Base-by-base conservation (phyloP, 495 filamentous ascomycete species). In the Trichoderma gamsii region DNA sequence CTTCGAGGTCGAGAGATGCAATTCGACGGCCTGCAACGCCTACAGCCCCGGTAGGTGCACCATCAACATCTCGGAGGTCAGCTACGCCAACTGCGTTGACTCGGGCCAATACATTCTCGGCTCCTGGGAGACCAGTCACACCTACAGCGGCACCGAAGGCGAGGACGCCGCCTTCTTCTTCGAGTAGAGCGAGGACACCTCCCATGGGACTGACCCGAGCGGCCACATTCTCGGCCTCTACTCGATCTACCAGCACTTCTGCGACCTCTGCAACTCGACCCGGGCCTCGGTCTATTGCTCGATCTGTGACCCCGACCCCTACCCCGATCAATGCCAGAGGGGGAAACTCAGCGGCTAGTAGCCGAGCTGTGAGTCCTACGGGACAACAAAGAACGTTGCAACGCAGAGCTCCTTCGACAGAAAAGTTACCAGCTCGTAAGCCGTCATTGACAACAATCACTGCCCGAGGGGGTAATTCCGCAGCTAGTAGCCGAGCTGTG, bases 1-100 rank as follows among this genome's bases (percentile, higher is more conserved):
- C 78, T 13, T 46, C 64, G 21, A 25, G 64, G 64, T 65, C 64
- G 21, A 27, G 56, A 32, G 56, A 52, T 51, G 9, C 66, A 66
- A 49, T 70, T 51, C 66, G 38, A 49, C 52, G 35, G 23, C 43
- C 67, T 13, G 52, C 67, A 64, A 59, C 66, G 49, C 27, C 43
- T 8, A 35, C 66, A n/a, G 32, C 66, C 16, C 38, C 18, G 27
- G 16, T 21, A n/a, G n/a, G 18, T 4, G n/a, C n/a, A 18, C 49
- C 66, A 0, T 29, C 23, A 29, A 32, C 66, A 21, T 32, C 27
- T 16, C 27, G 56, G 0, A 23, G 56, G 0, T 15, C 56, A 32
- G 56, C 13, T 3, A 61, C 56, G n/a, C 56, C 56, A 13, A 61
- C 56, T 61, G 56, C 56, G 4, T 15, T 61, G 25, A 13, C 56